Percentiles rank a stretch among this genome's conserved stretches.
Evolutionary conservation across 2,329 filamentous ascomycete species (phyloP).

Genomic region (Pseudopithomyces chartarum): DNA sequence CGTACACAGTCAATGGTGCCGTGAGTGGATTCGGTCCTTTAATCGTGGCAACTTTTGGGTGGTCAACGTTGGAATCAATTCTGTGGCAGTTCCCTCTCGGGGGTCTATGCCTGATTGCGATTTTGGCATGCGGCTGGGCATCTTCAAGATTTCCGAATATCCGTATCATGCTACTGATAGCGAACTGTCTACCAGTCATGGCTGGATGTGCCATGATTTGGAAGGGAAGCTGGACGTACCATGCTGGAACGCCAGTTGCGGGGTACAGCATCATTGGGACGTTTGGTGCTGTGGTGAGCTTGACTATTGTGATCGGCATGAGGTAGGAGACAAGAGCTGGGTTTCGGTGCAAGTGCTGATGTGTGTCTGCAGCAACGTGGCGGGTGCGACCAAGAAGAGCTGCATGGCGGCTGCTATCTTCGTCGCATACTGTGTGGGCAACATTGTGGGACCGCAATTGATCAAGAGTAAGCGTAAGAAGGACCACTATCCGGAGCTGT

Average conservation of each 20-base stretch:
- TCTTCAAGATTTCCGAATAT: conserved; percentile 65
- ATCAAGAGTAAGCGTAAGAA: conserved; percentile 68
- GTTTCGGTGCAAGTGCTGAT: background rate
- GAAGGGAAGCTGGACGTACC: conserved; percentile 68
- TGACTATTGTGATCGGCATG: conserved; percentile 63
- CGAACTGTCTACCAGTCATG: conserved; percentile 74
- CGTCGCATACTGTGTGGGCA: conserved; percentile 75
- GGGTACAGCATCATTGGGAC: conserved; percentile 76
- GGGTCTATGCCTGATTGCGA: conserved; percentile 68
- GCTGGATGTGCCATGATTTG: conserved; percentile 77
- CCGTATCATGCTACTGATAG: conserved; percentile 66
- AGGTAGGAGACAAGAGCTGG: conserved; percentile 23
- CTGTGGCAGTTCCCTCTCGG: conserved; percentile 75
- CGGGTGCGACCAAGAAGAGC: conserved; percentile 78
- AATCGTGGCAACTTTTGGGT: conserved; percentile 50
- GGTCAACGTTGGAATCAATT: conserved; percentile 43
- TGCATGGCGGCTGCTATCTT: conserved; percentile 77
- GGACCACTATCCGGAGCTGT: conserved; percentile 72
- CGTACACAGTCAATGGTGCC: conserved; percentile 63
- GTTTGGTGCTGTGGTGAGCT: conserved; percentile 71
- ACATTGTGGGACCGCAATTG: conserved; percentile 76
- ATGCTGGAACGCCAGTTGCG: conserved; percentile 67
- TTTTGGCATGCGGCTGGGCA: conserved; percentile 69
- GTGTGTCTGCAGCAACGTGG: conserved; percentile 62
- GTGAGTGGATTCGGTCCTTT: conserved; percentile 47